Conservation (phyloP, 108 stramenopile species). For the Schizochytrium sp. region DNA sequence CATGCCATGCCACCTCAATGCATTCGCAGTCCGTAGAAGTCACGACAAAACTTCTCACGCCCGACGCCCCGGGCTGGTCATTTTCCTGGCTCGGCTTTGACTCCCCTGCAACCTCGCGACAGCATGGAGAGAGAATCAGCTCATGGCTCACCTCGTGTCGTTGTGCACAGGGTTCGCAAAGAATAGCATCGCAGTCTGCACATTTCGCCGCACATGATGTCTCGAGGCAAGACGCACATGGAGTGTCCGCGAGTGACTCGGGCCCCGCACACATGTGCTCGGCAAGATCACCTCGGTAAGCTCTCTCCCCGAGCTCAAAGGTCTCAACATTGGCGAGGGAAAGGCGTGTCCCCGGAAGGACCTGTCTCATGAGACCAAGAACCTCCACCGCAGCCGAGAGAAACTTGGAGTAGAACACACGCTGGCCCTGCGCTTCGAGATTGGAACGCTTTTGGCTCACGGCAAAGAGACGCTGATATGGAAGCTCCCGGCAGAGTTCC, state of each 20-base stretch:
- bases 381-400: background rate
- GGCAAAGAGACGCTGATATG: background rate
- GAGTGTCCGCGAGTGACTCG: background rate
- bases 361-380: background rate
- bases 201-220: background rate
- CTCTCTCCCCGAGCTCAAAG: background rate
- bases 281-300: background rate
- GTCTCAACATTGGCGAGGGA: background rate
- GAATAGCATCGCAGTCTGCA: background rate
- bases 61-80: background rate
- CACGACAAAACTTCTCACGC: background rate
- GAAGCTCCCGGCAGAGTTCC: background rate
- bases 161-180: background rate
- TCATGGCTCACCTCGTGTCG: background rate
- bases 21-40: background rate
- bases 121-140: background rate
- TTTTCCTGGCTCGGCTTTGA: background rate
- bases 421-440: background rate
- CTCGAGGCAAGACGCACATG: background rate
- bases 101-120: background rate
- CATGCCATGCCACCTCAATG: background rate
- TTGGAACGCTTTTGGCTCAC: background rate
- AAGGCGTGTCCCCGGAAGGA: background rate
- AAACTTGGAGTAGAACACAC: conserved; percentile 1
- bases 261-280: background rate